phyloP scores from a whole-genome alignment of 257 asterid species.

The Verbena officinalis region DNA sequence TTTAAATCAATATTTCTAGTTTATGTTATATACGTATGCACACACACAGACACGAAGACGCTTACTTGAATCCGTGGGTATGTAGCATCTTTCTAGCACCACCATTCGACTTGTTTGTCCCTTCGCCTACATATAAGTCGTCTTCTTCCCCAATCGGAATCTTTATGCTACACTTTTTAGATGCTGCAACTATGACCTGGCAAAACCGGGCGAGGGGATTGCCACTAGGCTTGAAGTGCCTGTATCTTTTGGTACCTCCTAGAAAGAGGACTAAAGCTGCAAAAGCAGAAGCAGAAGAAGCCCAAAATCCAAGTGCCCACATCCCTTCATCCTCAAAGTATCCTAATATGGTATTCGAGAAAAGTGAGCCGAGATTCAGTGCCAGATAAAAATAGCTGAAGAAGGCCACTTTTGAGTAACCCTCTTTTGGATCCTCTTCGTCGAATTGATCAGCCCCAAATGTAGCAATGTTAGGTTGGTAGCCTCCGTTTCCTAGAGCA shows the following conservation, averaged over 20 bases:
- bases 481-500: slow-evolving; percentile 95
- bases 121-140: slow-evolving; percentile 44
- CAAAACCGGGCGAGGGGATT: slow-evolving; percentile 77
- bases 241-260: slow-evolving; percentile 64
- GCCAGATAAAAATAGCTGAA: slow-evolving; percentile 94
- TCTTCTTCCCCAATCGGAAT: slow-evolving; percentile 37
- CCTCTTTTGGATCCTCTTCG: slow-evolving; percentile 64
- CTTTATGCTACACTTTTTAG: slow-evolving; percentile 50
- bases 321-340: slow-evolving; percentile 84
- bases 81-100: slow-evolving; percentile 73
- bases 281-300: slow-evolving; percentile 75
- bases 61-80: slow-evolving; percentile 86
- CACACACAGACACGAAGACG: background rate
- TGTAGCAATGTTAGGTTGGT: slow-evolving; percentile 90
- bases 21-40: too few relatives aligned
- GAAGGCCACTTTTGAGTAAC: slow-evolving; percentile 69
- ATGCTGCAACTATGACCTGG: slow-evolving; percentile 82
- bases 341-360: slow-evolving; percentile 81
- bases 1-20: too few relatives aligned
- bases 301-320: slow-evolving; percentile 97
- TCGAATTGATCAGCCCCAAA: slow-evolving; percentile 98
- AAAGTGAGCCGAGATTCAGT: slow-evolving; percentile 84
- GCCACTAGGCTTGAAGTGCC: slow-evolving; percentile 81
- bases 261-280: slow-evolving; percentile 73
- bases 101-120: slow-evolving; percentile 26